These are phyloP conservation scores for Boletus subparvulus DNA, from an alignment of 768 basidiomycete species.

Conservation along the genomic window DNA sequence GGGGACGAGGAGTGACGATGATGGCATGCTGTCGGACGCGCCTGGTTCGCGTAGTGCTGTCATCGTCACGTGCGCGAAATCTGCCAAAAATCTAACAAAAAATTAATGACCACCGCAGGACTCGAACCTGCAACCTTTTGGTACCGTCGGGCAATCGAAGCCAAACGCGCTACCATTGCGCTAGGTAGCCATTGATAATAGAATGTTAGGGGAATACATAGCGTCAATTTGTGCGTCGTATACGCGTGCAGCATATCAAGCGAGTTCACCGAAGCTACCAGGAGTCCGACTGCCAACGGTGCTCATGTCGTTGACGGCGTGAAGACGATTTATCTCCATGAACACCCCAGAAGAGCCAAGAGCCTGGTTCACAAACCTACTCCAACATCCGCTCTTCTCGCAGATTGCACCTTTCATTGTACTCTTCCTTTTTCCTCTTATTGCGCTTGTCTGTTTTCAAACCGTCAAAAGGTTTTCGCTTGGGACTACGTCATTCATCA, in stretches of 20 bases:
- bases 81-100: constrained; percentile 10
- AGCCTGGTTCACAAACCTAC: constrained; percentile 40
- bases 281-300: constrained; percentile 14
- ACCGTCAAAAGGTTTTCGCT: constrained; percentile 32
- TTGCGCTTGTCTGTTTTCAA: constrained; percentile 33
- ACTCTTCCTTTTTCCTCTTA: constrained; percentile 45
- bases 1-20: background rate
- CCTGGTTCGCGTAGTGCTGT: constrained; percentile 11
- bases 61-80: constrained; percentile 23
- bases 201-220: rapidly evolving
- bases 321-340: constrained; percentile 39
- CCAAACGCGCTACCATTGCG: constrained; percentile 97
- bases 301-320: constrained; percentile 32
- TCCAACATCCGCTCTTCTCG: constrained; percentile 42
- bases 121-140: constrained; percentile 98
- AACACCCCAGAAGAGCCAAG: constrained; percentile 41
- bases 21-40: background rate
- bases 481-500: constrained; percentile 28
- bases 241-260: constrained; percentile 13
- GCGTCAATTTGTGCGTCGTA: background rate
- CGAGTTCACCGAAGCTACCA: constrained; percentile 21
- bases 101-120: constrained; percentile 79
- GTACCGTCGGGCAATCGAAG: constrained; percentile 77
- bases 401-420: constrained; percentile 60
- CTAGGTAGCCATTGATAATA: constrained; percentile 58